These are phyloP conservation scores for Globisporangium nodosum DNA, from an alignment of 352 stramenopile species.

Conservation along the genomic window DNA sequence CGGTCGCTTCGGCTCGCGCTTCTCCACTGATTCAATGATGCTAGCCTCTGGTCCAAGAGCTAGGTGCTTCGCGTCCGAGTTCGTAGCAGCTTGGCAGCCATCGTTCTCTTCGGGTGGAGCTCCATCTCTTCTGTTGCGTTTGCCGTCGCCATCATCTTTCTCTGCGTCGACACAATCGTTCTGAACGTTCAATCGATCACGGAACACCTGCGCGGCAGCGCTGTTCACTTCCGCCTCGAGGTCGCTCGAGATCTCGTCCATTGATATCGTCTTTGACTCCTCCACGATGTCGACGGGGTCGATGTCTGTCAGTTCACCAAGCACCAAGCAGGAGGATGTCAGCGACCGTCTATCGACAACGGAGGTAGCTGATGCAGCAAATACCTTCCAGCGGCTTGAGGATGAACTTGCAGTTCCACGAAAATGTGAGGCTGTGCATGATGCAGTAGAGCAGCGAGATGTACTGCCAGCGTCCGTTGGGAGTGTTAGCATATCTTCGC, in stretches of 20 bases:
- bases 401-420: constrained; percentile 32
- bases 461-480: constrained; percentile 28
- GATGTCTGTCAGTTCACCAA: constrained; percentile 32
- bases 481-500: neutral
- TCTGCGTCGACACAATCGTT: neutral
- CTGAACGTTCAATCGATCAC: constrained; percentile 18
- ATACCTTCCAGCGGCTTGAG: constrained; percentile 51
- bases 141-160: neutral
- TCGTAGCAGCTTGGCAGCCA: too few species aligned
- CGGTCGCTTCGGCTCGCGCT: constrained; percentile 1
- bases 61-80: neutral
- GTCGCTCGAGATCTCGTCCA: constrained; percentile 42
- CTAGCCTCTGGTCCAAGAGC: neutral
- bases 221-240: constrained; percentile 43
- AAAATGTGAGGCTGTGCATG: constrained; percentile 58
- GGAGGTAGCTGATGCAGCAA: too few species aligned
- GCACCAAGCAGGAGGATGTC: neutral
- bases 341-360: neutral
- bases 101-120: neutral
- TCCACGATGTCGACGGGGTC: constrained; percentile 48
- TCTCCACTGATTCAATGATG: neutral
- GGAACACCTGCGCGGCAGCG: constrained; percentile 31
- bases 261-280: constrained; percentile 35
- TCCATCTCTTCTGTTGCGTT: neutral
- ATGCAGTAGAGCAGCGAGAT: constrained; percentile 78